phyloP scores from a whole-genome alignment of 257 asterid species.

The Gentiana macrophylla region DNA sequence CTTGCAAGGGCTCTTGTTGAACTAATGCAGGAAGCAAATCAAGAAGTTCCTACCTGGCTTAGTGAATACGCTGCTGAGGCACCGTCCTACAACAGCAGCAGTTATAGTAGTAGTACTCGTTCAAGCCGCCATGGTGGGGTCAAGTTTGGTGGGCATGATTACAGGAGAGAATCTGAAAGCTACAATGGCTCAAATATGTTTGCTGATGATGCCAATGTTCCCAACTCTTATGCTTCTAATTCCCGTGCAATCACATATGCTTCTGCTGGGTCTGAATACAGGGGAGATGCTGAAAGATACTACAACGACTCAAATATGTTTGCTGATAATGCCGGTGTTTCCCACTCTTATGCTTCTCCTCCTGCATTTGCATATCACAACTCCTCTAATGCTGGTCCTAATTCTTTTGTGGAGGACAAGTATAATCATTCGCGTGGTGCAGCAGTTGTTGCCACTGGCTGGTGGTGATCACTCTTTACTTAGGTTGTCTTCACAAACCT shows the following conservation, averaged over 20 bases:
- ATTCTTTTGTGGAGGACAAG: constrained; percentile 7
- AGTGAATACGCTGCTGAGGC: constrained; percentile 31
- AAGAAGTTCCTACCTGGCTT: constrained; percentile 52
- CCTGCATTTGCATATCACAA: constrained; percentile 1
- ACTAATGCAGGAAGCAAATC: constrained; percentile 53
- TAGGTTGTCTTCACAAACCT: constrained; percentile 9
- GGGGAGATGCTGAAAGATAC: constrained; percentile 10
- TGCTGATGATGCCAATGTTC: constrained; percentile 5
- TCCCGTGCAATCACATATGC: constrained; percentile 3
- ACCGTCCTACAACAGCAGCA: constrained; percentile 3
- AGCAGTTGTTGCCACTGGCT: constrained; percentile 29
- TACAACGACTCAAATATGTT: constrained; percentile 15
- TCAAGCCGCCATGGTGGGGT: constrained; percentile 15
- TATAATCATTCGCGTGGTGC: constrained; percentile 9
- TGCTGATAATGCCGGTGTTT: constrained; percentile 3
- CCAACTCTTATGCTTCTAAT: constrained; percentile 9
- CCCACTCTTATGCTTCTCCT: constrained; percentile 8
- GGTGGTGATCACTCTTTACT: constrained; percentile 18
- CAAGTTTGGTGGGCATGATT: constrained; percentile 24
- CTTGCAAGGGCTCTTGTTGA: constrained; percentile 49
- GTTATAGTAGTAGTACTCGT: constrained; percentile 10
- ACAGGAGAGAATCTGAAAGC: constrained; percentile 11
- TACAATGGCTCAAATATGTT: constrained; percentile 15
- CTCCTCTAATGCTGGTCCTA: constrained; percentile 4
- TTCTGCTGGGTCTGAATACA: constrained; percentile 7